These are phyloP conservation scores for Termitomyces sp. DNA, from an alignment of 768 basidiomycete species.

Conservation along the genomic window DNA sequence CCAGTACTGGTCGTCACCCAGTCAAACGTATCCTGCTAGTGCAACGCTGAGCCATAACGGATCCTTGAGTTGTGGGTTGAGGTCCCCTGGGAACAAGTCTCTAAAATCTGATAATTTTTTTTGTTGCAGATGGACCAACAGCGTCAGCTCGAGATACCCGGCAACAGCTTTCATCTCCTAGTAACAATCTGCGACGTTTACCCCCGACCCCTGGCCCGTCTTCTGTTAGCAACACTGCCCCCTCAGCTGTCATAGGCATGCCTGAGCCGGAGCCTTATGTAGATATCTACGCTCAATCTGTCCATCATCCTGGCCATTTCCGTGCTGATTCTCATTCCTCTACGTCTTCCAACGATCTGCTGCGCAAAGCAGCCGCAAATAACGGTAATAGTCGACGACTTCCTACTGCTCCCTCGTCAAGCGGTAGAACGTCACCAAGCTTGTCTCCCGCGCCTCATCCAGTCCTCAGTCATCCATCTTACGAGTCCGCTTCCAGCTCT, in stretches of 20 bases:
- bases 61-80: slow-evolving; percentile 15
- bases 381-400: slow-evolving; percentile 21
- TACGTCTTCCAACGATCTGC: slow-evolving; percentile 20
- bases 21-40: slow-evolving; percentile 7
- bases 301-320: slow-evolving; percentile 19
- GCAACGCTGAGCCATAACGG: slow-evolving; percentile 9
- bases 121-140: slow-evolving; percentile 8
- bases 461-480: slow-evolving; percentile 7
- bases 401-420: slow-evolving; percentile 17
- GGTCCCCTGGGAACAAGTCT: background rate
- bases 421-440: slow-evolving; percentile 12
- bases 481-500: slow-evolving; percentile 16
- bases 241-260: slow-evolving; percentile 24
- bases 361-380: slow-evolving; percentile 21
- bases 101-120: background rate
- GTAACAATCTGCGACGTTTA: slow-evolving; percentile 29
- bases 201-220: slow-evolving; percentile 38
- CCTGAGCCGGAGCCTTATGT: slow-evolving; percentile 38
- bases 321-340: slow-evolving; percentile 22
- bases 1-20: slow-evolving; percentile 13
- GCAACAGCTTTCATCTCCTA: slow-evolving; percentile 18
- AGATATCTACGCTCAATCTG: slow-evolving; percentile 15
- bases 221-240: slow-evolving; percentile 18
- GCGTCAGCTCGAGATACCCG: slow-evolving; percentile 10
- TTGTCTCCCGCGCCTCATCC: slow-evolving; percentile 16